Evolutionary conservation across 139 green algal genomes (phyloP), one percentile per base, ranked within the genome.

Genomic region (Chlorella sp.): DNA sequence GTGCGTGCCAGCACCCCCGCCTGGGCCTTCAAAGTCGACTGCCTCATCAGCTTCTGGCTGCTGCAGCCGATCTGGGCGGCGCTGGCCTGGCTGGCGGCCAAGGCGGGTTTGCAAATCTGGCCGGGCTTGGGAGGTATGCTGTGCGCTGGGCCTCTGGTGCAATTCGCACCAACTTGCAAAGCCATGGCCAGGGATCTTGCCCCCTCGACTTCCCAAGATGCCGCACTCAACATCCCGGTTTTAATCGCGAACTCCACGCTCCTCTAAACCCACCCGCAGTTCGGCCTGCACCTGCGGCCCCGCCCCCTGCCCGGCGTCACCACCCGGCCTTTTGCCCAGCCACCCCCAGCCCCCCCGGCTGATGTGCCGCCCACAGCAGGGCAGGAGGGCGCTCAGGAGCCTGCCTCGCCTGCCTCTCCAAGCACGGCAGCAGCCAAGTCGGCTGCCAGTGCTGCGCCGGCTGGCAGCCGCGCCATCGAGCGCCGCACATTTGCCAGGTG

Each of bases 1-100:
- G 69, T 51, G 19, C 69, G 69, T 3, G 69, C 69, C 73, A 32
- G 11, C 32, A 62, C 46, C 40, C 69, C 88, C 38, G 94, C 94
- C 70, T 92, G 94, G 58, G 70, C 82, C 20, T 85, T 94, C 81
- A 96, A 97, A 84, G 83, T 96, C 20, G 93, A 97, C 79, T 86
- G 95, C 73, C 84, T 97, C 40, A 70, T 93, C 14, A 58, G 44
- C 32, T 93, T 93, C 80, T 75, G 90, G 19, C 72, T 91, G 38
- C 62, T 87, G 20, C 60, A 89, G 64, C 90, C 90, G 22, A 72
- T 91, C 32, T 74, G 51, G 28, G 79, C 44, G 20, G 62, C 85
- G 11, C 54, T 86, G 7, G 83, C 48, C 56, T 73, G 56, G 44
- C 19, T 80, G 43, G 28, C 88, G 62, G 58, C 41, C 14, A 38